Percentiles rank a stretch among this genome's conserved stretches.
phyloP scores from a whole-genome alignment of 805 yeast genomes.

The Cyberlindnera xylosilytica region DNA sequence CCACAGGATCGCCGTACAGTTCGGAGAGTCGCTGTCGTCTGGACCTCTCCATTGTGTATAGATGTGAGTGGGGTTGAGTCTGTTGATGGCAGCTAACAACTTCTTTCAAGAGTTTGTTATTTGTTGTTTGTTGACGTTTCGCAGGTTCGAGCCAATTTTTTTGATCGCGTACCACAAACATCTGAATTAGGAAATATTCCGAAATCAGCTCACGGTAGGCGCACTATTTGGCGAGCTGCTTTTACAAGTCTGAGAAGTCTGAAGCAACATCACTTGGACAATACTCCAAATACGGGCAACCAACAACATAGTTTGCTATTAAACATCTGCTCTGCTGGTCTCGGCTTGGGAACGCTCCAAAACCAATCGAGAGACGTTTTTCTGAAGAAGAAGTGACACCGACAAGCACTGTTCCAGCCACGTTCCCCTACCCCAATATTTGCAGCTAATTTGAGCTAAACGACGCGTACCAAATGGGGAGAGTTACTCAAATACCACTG shows the following conservation, averaged over 20 bases:
- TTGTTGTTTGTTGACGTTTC: conserved; percentile 7
- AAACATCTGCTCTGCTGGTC: no score
- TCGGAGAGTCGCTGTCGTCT: conserved; percentile 29
- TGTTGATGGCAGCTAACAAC: not conserved
- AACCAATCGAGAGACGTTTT: no score
- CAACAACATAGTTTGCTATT: no score
- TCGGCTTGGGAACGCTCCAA: no score
- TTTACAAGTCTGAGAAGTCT: no score
- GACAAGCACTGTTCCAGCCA: no score
- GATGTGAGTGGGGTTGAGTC: not conserved
- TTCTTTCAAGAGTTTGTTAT: not conserved
- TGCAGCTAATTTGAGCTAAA: no score
- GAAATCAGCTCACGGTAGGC: not conserved
- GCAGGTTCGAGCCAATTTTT: conserved; percentile 1
- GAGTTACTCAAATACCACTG: not conserved
- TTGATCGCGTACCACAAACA: conserved; percentile 1
- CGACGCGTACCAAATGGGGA: not conserved
- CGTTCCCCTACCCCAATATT: no score
- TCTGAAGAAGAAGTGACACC: no score
- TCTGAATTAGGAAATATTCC: conserved; percentile 1
- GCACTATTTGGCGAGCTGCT: no score
- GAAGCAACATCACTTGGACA: no score
- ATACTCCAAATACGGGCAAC: no score
- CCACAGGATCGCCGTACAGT: conserved; percentile 22
- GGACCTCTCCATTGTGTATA: conserved; percentile 27